Conservation (phyloP, 495 filamentous ascomycete genomes). For the Cercophora scortea region DNA sequence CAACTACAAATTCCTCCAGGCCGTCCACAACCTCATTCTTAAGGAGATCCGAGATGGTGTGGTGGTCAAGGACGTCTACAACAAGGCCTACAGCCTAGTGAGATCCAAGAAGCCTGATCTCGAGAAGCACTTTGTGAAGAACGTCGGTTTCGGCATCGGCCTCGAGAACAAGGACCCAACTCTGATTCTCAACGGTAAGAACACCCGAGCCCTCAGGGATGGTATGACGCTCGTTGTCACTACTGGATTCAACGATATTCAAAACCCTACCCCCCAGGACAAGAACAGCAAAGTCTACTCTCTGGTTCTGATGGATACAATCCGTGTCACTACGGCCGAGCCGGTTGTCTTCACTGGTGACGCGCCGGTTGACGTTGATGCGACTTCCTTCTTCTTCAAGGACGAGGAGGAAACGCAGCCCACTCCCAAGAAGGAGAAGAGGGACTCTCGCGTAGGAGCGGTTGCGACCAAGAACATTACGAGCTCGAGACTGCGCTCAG, state of each 20-base stretch:
- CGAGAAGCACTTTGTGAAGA: constrained; percentile 87
- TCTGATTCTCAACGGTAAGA: constrained; percentile 78
- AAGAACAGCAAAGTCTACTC: constrained; percentile 83
- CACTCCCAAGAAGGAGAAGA: constrained; percentile 68
- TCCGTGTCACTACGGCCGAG: constrained; percentile 72
- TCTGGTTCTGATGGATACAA: constrained; percentile 83
- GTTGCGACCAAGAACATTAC: constrained; percentile 87
- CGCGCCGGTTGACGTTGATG: constrained; percentile 81
- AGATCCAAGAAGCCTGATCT: constrained; percentile 87
- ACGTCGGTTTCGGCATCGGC: constrained; percentile 81
- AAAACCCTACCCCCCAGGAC: constrained; percentile 74
- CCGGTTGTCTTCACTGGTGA: constrained; percentile 88
- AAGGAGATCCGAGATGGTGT: constrained; percentile 86
- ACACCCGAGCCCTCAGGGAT: constrained; percentile 71
- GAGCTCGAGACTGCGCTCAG: constrained; percentile 85
- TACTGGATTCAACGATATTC: constrained; percentile 78
- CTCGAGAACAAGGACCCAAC: constrained; percentile 82
- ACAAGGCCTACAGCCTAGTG: constrained; percentile 70
- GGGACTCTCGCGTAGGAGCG: constrained; percentile 71
- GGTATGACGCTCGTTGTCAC: constrained; percentile 93
- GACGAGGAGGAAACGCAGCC: constrained; percentile 70
- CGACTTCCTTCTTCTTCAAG: constrained; percentile 95
- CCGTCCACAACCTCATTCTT: constrained; percentile 76
- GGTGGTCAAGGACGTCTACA: constrained; percentile 81
- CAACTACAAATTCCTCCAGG: constrained; percentile 88